A percentile compares a stretch with the other conserved stretches of the same genome.
Evolutionary conservation across 768 basidiomycete genomes (phyloP).

Genomic region (Mycena albidolilacea): DNA sequence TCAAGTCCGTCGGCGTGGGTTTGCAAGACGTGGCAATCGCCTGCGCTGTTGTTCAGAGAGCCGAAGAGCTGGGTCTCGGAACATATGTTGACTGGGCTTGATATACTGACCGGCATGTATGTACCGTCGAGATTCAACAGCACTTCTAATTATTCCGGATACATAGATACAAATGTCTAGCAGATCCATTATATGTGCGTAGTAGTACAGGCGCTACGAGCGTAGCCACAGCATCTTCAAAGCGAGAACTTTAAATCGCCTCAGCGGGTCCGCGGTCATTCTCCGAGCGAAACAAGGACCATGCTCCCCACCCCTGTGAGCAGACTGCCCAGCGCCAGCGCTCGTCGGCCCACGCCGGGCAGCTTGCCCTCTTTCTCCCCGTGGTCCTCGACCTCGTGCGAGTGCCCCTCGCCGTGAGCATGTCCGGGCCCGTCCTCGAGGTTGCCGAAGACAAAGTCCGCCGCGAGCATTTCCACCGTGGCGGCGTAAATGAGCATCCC

Average conservation of each 20-base stretch:
- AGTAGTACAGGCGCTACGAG: conserved; percentile 22
- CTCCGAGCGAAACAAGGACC: conserved; percentile 70
- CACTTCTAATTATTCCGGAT: conserved; percentile 18
- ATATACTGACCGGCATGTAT: background rate
- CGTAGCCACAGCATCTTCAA: conserved; percentile 26
- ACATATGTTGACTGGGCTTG: conserved; percentile 53
- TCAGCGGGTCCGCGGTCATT: conserved; percentile 40
- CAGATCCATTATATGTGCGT: conserved; percentile 23
- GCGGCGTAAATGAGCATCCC: conserved; percentile 89
- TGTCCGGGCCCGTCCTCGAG: conserved; percentile 43
- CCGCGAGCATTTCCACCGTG: conserved; percentile 90
- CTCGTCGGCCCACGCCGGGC: conserved; percentile 56
- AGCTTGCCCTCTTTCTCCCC: conserved; percentile 35
- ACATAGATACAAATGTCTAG: conserved; percentile 31
- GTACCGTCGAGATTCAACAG: background rate
- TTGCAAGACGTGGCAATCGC: conserved; percentile 92
- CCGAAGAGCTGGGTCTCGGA: conserved; percentile 69
- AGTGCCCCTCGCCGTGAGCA: conserved; percentile 37
- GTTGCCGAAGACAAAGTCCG: conserved; percentile 86
- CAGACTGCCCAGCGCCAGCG: conserved; percentile 72
- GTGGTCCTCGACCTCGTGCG: conserved; percentile 31
- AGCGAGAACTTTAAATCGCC: background rate
- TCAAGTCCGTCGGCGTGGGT: conserved; percentile 91
- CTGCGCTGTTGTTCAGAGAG: conserved; percentile 73
- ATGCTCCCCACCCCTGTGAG: conserved; percentile 74